These are phyloP conservation scores for Talaromyces proteolyticus DNA, from an alignment of 495 filamentous ascomycete species.

Conservation along the genomic window DNA sequence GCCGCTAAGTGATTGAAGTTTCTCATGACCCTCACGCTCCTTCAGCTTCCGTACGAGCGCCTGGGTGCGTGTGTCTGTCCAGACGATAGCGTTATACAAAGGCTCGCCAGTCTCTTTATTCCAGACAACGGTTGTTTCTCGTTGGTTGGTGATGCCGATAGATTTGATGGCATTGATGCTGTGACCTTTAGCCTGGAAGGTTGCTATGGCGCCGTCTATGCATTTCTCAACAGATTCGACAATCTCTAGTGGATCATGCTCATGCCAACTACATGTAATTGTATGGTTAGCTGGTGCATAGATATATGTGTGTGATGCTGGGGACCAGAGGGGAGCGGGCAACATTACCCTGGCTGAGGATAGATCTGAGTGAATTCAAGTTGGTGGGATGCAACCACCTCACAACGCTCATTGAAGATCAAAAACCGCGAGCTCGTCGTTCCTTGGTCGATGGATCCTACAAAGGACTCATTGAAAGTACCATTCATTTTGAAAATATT, in stretches of 20 bases:
- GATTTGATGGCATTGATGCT: constrained; percentile 63
- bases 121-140: constrained; percentile 93
- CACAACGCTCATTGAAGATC: constrained; percentile 77
- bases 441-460: constrained; percentile 82
- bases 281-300: constrained; percentile 4
- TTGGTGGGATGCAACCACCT: constrained; percentile 81
- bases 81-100: constrained; percentile 85
- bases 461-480: constrained; percentile 33
- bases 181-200: constrained; percentile 65
- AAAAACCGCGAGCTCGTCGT: constrained; percentile 91
- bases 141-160: constrained; percentile 91
- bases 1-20: constrained; percentile 70
- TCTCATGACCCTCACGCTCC: constrained; percentile 51
- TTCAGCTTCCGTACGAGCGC: constrained; percentile 73
- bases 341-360: constrained; percentile 84
- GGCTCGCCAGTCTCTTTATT: constrained; percentile 80
- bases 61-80: constrained; percentile 88
- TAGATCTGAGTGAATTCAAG: constrained; percentile 88
- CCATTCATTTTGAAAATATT: no score
- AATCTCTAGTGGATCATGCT: constrained; percentile 81
- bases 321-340: constrained; percentile 11
- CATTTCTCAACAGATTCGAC: constrained; percentile 74
- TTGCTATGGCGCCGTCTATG: constrained; percentile 68
- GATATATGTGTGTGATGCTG: background rate
- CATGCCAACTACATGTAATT: constrained; percentile 68